Evolutionary conservation across 371 early-diverging fungal species (phyloP).

Genomic region (Mucor indicus): DNA sequence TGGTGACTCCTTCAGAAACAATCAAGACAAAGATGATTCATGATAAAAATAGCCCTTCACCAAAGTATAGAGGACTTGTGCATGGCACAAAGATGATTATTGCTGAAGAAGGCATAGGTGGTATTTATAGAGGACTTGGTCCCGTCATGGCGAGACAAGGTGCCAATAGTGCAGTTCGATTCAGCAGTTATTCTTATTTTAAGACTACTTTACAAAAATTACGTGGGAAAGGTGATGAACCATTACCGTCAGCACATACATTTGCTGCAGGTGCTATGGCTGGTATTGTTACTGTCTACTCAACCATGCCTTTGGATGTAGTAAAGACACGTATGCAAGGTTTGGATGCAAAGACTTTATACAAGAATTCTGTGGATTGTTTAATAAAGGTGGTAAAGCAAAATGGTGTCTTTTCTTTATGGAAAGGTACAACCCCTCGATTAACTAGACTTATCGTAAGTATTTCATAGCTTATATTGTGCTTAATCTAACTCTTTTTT

Average conservation of each 20-base stretch:
- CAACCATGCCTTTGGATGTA: conserved; percentile 94
- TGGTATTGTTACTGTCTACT: conserved; percentile 87
- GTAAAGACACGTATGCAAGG: conserved; percentile 95
- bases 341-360: conserved; percentile 62
- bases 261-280: conserved; percentile 82
- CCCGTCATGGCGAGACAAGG: conserved; percentile 92
- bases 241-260: conserved; percentile 62
- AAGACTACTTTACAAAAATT: conserved; percentile 56
- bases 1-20: conserved; percentile 90
- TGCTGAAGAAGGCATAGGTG: conserved; percentile 74
- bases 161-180: conserved; percentile 89
- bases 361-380: conserved; percentile 75
- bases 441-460: conserved; percentile 83
- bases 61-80: conserved; percentile 75
- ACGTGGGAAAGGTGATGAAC: conserved; percentile 34
- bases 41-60: conserved; percentile 63
- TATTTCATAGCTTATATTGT: background rate
- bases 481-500: background rate
- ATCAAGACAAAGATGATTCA: conserved; percentile 92
- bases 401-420: conserved; percentile 80
- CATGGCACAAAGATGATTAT: conserved; percentile 72
- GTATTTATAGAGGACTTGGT: conserved; percentile 85
- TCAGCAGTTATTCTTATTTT: conserved; percentile 80
- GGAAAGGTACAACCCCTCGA: conserved; percentile 93
- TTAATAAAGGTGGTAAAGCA: conserved; percentile 64